These are phyloP conservation scores for Panicum hallii DNA, from an alignment of 202 grass and related monocot species.

Conservation along the genomic window DNA sequence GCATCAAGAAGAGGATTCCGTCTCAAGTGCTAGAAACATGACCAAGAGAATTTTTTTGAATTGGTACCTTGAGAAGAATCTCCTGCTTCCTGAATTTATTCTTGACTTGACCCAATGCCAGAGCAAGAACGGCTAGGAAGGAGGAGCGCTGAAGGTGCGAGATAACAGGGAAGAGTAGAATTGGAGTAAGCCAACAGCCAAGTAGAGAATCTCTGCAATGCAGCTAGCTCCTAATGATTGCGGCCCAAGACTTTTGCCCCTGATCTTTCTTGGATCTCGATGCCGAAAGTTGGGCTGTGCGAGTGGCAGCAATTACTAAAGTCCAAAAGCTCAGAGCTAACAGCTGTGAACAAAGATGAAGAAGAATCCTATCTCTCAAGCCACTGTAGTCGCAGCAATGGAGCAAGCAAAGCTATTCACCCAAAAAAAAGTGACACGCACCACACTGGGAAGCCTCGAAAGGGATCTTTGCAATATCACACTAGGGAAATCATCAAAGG, in stretches of 20 bases:
- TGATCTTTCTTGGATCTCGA: constrained; percentile 66
- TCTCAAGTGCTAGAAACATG: not conserved
- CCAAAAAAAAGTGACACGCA: constrained; percentile 39
- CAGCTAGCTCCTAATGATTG: constrained; percentile 54
- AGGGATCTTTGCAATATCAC: constrained; percentile 49
- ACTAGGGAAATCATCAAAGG: constrained; percentile 34
- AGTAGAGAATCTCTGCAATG: constrained; percentile 41
- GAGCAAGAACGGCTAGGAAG: constrained; percentile 25
- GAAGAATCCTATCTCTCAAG: constrained; percentile 46
- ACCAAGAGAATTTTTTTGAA: constrained; percentile 10
- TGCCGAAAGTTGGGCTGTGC: constrained; percentile 37
- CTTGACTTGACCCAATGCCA: constrained; percentile 23
- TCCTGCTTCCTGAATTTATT: constrained; percentile 15
- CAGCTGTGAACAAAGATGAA: constrained; percentile 27
- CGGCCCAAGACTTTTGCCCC: constrained; percentile 37
- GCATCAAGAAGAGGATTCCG: not conserved
- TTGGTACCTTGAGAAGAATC: constrained; percentile 41
- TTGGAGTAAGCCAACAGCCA: constrained; percentile 22
- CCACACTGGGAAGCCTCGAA: constrained; percentile 52
- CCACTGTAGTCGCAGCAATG: constrained; percentile 41
- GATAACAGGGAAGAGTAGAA: constrained; percentile 29
- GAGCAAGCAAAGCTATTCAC: constrained; percentile 35
- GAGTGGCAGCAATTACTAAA: constrained; percentile 37
- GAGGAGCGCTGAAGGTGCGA: constrained; percentile 5
- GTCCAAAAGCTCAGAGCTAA: constrained; percentile 46